Evolutionary conservation across 1,284 basidiomycete genomes (phyloP).

Genomic region (Xanthoconium separans): DNA sequence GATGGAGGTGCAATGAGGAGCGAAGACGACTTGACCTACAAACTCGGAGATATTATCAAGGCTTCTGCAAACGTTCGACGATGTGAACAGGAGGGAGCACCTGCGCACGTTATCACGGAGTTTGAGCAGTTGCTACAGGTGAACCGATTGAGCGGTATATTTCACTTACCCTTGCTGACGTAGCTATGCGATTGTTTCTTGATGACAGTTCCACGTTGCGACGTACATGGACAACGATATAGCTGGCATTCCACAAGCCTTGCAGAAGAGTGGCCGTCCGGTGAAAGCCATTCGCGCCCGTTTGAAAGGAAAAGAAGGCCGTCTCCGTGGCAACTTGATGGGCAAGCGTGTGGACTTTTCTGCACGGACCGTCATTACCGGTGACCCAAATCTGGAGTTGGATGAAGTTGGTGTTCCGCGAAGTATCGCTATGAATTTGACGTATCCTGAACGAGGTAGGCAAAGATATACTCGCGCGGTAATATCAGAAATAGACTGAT

Average conservation of each 20-base stretch:
- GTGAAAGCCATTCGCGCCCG: slow-evolving; percentile 98
- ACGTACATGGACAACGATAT: slow-evolving; percentile 99
- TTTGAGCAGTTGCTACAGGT: slow-evolving; percentile 95
- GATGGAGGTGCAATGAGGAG: slow-evolving; percentile 96
- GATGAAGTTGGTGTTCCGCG: slow-evolving; percentile 99
- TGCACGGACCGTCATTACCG: slow-evolving; percentile 98
- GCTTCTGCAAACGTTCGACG: slow-evolving; percentile 90
- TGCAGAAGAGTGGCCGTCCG: slow-evolving; percentile 97
- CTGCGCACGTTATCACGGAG: slow-evolving; percentile 93
- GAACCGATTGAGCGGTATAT: slow-evolving; percentile 28
- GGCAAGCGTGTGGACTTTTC: slow-evolving; percentile 99
- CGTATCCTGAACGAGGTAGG: slow-evolving; percentile 93
- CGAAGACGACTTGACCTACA: slow-evolving; percentile 99
- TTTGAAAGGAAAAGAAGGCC: slow-evolving; percentile 98
- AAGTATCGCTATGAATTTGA: slow-evolving; percentile 97
- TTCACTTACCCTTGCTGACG: slow-evolving; percentile 9
- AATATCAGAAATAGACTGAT: background rate
- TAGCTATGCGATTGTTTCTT: background rate
- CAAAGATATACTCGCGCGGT: slow-evolving; percentile 2
- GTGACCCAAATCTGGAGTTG: slow-evolving; percentile 95
- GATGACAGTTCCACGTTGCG: slow-evolving; percentile 88
- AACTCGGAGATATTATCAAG: slow-evolving; percentile 96
- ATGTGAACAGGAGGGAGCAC: slow-evolving; percentile 96
- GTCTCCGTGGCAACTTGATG: slow-evolving; percentile 98
- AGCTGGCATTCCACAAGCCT: slow-evolving; percentile 94